These are phyloP conservation scores for Colletotrichum somersetense DNA, from an alignment of 2,329 filamentous ascomycete species.

Conservation along the genomic window DNA sequence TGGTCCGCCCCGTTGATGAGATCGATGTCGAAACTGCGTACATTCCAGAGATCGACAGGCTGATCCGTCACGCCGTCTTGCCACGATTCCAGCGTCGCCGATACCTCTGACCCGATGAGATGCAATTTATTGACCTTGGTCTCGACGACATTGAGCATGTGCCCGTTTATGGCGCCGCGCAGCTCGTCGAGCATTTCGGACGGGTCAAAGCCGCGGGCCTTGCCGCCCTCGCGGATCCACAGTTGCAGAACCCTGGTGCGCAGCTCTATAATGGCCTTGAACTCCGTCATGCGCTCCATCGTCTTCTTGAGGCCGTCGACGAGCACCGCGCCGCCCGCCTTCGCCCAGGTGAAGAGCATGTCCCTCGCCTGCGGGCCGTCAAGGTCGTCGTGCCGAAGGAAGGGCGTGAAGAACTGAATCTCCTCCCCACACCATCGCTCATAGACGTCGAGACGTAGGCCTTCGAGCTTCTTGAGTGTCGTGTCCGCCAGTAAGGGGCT, in stretches of 20 bases:
- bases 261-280: conserved; percentile 76
- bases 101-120: conserved; percentile 74
- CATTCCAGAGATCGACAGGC: conserved; percentile 75
- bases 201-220: conserved; percentile 75
- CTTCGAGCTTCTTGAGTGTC: conserved; percentile 74
- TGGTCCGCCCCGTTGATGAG: conserved; percentile 72
- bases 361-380: conserved; percentile 70
- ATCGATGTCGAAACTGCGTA: conserved; percentile 72
- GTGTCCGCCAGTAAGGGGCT: conserved; percentile 79
- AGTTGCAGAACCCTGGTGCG: conserved; percentile 78
- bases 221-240: conserved; percentile 79
- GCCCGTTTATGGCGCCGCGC: conserved; percentile 75
- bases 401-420: conserved; percentile 87
- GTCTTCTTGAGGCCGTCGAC: conserved; percentile 72
- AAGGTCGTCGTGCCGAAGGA: conserved; percentile 84
- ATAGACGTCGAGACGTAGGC: conserved; percentile 81
- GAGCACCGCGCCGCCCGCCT: conserved; percentile 69
- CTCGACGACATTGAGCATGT: conserved; percentile 73
- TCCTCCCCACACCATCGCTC: conserved; percentile 86
- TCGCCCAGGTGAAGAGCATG: conserved; percentile 74
- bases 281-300: conserved; percentile 71
- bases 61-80: conserved; percentile 63
- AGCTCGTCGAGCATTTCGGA: conserved; percentile 77
- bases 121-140: conserved; percentile 73
- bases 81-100: conserved; percentile 72